phyloP scores from a whole-genome alignment of 2,329 filamentous ascomycete species.

The Aspergillus terreus region DNA sequence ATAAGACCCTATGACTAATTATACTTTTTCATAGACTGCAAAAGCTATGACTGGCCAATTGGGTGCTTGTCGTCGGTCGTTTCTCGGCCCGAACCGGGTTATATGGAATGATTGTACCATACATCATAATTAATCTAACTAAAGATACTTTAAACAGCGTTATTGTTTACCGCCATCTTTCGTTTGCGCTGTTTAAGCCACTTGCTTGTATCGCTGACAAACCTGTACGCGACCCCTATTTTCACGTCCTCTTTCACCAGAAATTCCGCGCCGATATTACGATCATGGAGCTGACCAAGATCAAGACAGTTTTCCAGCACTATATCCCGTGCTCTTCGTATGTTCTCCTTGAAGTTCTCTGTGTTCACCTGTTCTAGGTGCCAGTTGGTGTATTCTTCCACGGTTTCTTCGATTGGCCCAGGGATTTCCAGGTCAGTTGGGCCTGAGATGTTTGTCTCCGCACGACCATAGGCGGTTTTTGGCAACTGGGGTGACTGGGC shows the following conservation, averaged over 20 bases:
- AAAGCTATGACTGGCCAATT: constrained; percentile 1
- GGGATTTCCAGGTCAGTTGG: constrained; percentile 3
- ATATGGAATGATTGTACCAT: too few species aligned
- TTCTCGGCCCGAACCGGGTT: constrained; percentile 9
- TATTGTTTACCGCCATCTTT: too few species aligned
- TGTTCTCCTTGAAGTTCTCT: constrained; percentile 10
- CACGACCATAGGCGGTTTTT: neutral
- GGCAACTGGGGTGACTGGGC: constrained; percentile 10
- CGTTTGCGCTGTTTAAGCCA: too few species aligned
- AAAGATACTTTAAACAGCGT: too few species aligned
- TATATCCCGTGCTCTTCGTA: constrained; percentile 14
- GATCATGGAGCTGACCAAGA: too few species aligned
- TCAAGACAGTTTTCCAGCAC: neutral
- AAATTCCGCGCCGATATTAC: too few species aligned
- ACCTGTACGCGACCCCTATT: too few species aligned
- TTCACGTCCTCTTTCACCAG: too few species aligned
- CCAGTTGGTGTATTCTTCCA: constrained; percentile 14
- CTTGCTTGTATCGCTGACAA: too few species aligned
- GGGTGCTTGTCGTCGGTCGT: constrained; percentile 5
- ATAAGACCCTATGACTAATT: constrained; percentile 3
- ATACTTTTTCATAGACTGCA: constrained; percentile 2
- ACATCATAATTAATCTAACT: too few species aligned
- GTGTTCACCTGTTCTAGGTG: constrained; percentile 11
- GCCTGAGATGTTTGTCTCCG: neutral
- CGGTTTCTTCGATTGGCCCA: constrained; percentile 9